These are phyloP conservation scores for Phytopythium montanum DNA, from an alignment of 352 stramenopile genomes.

Conservation along the genomic window DNA sequence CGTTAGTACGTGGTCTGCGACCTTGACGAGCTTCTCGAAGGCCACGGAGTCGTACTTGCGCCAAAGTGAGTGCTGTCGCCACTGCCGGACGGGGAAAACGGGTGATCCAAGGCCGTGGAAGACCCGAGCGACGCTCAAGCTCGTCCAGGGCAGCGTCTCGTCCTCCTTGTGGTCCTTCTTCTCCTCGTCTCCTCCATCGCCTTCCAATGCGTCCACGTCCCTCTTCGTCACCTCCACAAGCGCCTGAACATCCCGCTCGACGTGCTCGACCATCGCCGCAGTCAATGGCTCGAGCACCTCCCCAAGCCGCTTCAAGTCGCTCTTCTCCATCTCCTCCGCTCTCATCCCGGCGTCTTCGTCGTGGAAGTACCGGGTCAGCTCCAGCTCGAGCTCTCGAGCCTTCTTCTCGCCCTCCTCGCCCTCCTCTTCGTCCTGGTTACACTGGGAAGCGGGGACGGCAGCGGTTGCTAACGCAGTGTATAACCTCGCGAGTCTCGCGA, in stretches of 20 bases:
- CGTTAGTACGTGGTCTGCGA: constrained; percentile 57
- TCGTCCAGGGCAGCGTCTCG: constrained; percentile 37
- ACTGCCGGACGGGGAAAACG: constrained; percentile 49
- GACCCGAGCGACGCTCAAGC: constrained; percentile 67
- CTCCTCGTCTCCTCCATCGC: constrained; percentile 12
- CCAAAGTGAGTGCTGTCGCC: constrained; percentile 67
- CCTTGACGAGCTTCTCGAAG: constrained; percentile 70
- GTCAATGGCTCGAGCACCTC: constrained; percentile 50
- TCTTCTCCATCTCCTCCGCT: constrained; percentile 1
- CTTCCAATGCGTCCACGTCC: constrained; percentile 18
- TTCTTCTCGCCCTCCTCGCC: constrained; percentile 20
- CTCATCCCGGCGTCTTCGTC: constrained; percentile 30
- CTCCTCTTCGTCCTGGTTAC: constrained; percentile 9
- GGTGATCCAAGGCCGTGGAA: constrained; percentile 74
- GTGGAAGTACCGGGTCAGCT: constrained; percentile 67
- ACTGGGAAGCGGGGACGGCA: constrained; percentile 19
- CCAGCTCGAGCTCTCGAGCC: constrained; percentile 35
- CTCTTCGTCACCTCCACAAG: constrained; percentile 26
- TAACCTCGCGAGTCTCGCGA: constrained; percentile 50
- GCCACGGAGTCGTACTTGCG: constrained; percentile 58
- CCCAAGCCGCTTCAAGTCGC: constrained; percentile 33
- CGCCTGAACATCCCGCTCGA: constrained; percentile 47
- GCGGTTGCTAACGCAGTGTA: constrained; percentile 46
- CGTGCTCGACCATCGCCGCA: constrained; percentile 35
- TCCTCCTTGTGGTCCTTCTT: constrained; percentile 9